Base-by-base conservation (phyloP, 495 filamentous ascomycete species). In the Rostrohypoxylon terebratum region DNA sequence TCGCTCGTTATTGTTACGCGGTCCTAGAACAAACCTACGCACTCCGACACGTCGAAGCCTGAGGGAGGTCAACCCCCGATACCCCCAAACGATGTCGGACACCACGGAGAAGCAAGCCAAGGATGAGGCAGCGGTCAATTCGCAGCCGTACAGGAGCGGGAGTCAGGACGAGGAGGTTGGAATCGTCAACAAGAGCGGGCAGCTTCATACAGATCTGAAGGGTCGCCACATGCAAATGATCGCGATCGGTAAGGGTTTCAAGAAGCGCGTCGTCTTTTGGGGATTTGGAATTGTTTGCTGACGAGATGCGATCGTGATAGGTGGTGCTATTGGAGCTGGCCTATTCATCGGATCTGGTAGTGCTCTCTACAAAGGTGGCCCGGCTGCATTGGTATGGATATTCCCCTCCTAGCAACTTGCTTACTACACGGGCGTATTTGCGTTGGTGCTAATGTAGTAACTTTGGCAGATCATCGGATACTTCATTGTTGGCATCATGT, bases 201-300 rank as follows among this genome's bases (percentile, higher is more conserved):
- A 73, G 60, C 74, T 82, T 57, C 74, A 76, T 51, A 75, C 74
- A 34, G 77, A 76, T 31, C 65, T 82, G n/a, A 69, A 61, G 54
- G 78, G 81, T 47, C 84, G 90, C 31, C 90, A 93, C 72, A 87
- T 92, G 85, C 90, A 92, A 66, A 91, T 93, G 88, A 91, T 92
- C 78, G 91, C 90, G 55, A 90, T 93, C 71, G 90, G 89, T 86
- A 75, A 63, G 78, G 16, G 18, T 18, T n/a, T 45, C 31, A 2
- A 36, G 76, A 31, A 69, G 48, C 13, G 13, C 34, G 20, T n/a
- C 16, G 1, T 23, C 54, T 65, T 21, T 23, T 21, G 18, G 34
- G 6, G 2, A 40, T 11, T 3, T 50, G 13, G 8, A 40, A 23
- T 33, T 31, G 16, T 34, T 38, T 59, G 68, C 78, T 73, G 53